Percentiles rank a stretch among this genome's conserved stretches.
Evolutionary conservation across 306 rosid species (phyloP).

Genomic region (Gillenia trifoliata): DNA sequence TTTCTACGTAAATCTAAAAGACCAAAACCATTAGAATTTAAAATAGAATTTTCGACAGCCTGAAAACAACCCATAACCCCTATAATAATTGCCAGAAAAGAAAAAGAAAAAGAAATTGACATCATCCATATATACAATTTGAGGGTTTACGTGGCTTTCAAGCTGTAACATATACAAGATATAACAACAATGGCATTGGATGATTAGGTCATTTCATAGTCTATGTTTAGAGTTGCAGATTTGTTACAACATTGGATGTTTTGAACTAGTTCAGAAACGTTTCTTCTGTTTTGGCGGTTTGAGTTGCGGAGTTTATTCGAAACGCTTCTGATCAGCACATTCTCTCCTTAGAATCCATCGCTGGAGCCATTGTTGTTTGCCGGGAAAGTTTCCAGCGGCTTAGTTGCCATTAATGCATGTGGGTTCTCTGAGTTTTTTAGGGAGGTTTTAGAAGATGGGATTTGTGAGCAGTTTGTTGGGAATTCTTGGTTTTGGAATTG

Average conservation of each 20-base stretch:
- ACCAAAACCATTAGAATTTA: not conserved
- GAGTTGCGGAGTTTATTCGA: not conserved
- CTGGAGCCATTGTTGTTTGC: not conserved
- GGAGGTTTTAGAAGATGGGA: constrained; percentile 41
- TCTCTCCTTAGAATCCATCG: not conserved
- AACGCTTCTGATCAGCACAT: not conserved
- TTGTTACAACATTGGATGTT: not conserved
- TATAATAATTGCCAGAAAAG: not conserved
- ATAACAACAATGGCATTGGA: not conserved
- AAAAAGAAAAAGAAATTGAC: not conserved
- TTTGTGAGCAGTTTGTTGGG: constrained; percentile 57
- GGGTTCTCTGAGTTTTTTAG: not conserved
- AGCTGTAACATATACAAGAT: not conserved
- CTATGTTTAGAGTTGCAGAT: not conserved
- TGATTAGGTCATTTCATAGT: not conserved
- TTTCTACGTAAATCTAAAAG: not conserved
- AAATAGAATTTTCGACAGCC: not conserved
- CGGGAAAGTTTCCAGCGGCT: not conserved
- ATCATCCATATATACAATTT: not conserved
- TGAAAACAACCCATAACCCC: not conserved
- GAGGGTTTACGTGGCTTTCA: not conserved
- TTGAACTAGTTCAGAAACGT: not conserved
- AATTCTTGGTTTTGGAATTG: constrained; percentile 64
- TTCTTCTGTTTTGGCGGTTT: constrained; percentile 1
- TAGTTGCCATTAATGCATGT: not conserved